Percentiles rank a stretch among this genome's conserved stretches.
phyloP scores from a whole-genome alignment of 2,329 filamentous ascomycete genomes.

The Acarospora socialis region DNA sequence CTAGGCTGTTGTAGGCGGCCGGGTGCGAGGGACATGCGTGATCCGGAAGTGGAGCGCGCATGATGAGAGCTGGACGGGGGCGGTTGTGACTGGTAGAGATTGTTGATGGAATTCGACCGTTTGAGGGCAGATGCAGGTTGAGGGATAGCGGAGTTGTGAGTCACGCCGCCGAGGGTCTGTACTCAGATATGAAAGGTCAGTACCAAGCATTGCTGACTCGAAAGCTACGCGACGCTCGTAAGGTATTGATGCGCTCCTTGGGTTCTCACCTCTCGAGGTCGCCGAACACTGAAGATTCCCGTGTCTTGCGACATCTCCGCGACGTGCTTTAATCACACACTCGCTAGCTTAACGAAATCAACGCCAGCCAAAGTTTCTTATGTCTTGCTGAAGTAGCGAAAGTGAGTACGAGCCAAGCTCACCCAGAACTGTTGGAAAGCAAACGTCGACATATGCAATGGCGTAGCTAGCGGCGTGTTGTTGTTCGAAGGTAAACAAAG shows the following conservation, averaged over 20 bases:
- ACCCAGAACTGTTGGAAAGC: too few relatives aligned
- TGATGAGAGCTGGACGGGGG: constrained; percentile 55
- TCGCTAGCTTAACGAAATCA: too few relatives aligned
- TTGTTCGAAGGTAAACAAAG: too few relatives aligned
- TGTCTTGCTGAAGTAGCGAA: too few relatives aligned
- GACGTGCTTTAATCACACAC: too few relatives aligned
- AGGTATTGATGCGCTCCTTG: too few relatives aligned
- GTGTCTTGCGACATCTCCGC: constrained; percentile 69
- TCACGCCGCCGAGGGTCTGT: constrained; percentile 76
- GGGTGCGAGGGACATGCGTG: constrained; percentile 72
- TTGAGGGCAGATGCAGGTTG: constrained; percentile 91
- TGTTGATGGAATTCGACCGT: constrained; percentile 66
- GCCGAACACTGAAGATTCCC: constrained; percentile 80
- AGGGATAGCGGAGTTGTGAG: constrained; percentile 69
- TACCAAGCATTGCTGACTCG: constrained; percentile 3
- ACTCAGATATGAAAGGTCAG: neutral
- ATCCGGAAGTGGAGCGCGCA: constrained; percentile 67
- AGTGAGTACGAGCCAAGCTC: too few relatives aligned
- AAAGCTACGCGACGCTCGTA: neutral
- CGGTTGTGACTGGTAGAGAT: constrained; percentile 36
- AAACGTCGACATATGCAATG: too few relatives aligned
- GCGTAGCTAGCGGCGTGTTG: too few relatives aligned
- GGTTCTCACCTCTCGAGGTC: constrained; percentile 80
- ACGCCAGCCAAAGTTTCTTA: too few relatives aligned
- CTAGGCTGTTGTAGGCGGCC: constrained; percentile 72